Evolutionary conservation across 1,284 basidiomycete species (phyloP), one percentile per base, ranked within the genome.

Genomic region (Ustilago trichophora): DNA sequence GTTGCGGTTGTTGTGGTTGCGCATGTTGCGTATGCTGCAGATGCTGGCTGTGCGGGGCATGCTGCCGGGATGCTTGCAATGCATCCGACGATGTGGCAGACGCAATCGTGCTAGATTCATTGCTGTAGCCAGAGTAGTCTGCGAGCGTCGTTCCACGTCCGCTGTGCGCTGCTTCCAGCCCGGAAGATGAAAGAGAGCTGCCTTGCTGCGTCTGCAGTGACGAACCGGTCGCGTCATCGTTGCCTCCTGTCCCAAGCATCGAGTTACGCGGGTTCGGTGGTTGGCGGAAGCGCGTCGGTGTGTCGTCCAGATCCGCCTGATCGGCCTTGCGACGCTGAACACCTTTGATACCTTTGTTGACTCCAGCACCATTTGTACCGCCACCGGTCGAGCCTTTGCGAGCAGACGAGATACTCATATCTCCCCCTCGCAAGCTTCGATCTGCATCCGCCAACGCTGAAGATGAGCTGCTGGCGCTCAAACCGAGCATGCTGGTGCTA

Each of bases 281-380:
- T 29, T 55, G 54, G 4, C 66, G 44, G 41, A 69, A 69, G 0
- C 66, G 59, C 21, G 66, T 52, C 2, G 66, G 66, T 12, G 66
- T 63, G 27, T 69, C 66, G 26, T 68, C 65, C 22, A 69, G 41
- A 12, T 69, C 59, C 0, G 66, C 66, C 38, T 69, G 66, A 15
- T 69, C 66, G 4, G 66, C 66, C 26, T 69, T 69, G 22, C 66
- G 53, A 1, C 66, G 50, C n/a, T 50, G 53, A 4, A 18, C 46
- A 8, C 35, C 51, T 21, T 67, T 67, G 34, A 41, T 24, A 13
- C 21, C 43, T 26, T 54, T 50, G 27, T 25, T 53, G 9, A 33
- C 51, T 7, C 37, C 47, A 22, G 32, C 21, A 15, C 44, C 48
- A 25, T 33, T 43, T 11, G 32, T 25, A 19, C 13, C 42, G n/a